Evolutionary conservation across 2,329 filamentous ascomycete genomes (phyloP), one percentile per base, ranked within the genome.

Genomic region (Emericellopsis cladophorae): DNA sequence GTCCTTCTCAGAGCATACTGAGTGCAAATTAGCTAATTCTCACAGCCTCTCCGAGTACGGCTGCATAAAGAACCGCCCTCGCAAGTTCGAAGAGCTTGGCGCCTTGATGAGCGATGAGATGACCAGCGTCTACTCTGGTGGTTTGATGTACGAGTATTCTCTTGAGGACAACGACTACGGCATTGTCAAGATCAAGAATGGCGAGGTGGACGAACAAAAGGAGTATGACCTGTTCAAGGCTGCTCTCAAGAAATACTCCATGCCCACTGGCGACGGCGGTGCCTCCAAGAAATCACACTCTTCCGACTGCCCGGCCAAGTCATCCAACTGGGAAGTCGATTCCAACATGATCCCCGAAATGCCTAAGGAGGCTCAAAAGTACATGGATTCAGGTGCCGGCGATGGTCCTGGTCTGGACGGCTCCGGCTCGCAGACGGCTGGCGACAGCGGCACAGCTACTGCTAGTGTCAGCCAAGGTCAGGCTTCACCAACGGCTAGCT

Each of bases 121-220:
- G 90, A 88, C 82, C 7, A 51, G 61, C 15, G 88, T 95, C 53
- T 96, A 95, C 75, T 95, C 89, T 33, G 92, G 92, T 54, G 92
- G 92, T 60, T 76, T 98, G 32, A 84, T 95, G 61, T 98, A 95
- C 67, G 89, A 96, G 65, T 98, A 95, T 70, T 81, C 84, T 9
- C 66, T 83, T 54, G 87, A 93, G 62, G 70, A 72, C 45, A 86
- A 80, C 65, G 71, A 80, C 36, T 96, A 79, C 61, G 90, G 89
- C 48, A 80, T 94, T 44, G 87, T 89, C 56, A 64, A 75, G 43
- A 68, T 92, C 54, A 55, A 61, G 37, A 73, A 61, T 56, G 33
- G 72, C 42, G 64, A 59, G 5, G 72, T 84, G 44, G 65, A 64
- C 26, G 73, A 81, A 48, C 63, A 36, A 16, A 46, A 60, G 33